Base-by-base conservation (phyloP, 768 basidiomycete species). In the Tricholoma hemisulphureum region DNA sequence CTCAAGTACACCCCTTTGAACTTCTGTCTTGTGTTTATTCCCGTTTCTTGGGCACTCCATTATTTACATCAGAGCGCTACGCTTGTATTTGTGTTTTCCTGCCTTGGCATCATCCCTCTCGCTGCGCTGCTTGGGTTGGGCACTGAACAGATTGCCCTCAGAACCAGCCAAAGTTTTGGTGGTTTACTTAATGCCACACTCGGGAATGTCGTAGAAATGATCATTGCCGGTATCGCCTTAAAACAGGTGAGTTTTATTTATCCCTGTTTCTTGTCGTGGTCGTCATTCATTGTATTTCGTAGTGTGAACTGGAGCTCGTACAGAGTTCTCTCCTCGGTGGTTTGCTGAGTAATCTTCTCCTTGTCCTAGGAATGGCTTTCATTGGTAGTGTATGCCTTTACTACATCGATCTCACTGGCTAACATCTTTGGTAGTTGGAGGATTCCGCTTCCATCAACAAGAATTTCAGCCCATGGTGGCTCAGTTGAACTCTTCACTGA, bases 301-400 rank as follows among this genome's bases (percentile, higher is more conserved):
- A 80, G 78, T 81, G 80, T 63, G 78, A 84, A 63, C 69, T 84
- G 4, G 77, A 78, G 48, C 74, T 83, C 28, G 81, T 83, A 16
- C 83, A 83, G 60, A 80, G 80, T 43, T 76, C 78, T 3, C 66
- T 83, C 7, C 72, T 83, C 11, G 83, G 83, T 41, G 80, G 80
- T 21, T 74, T 83, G 28, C 58, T 84, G 37, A 81, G 79, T 60
- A 71, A 95, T 85, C 70, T 95, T 85, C 80, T 95, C 83, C 78
- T 95, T 82, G 75, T 95, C 80, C 69, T 93, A 82, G 56, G 94
- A 86, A 73, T 94, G 87, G 70, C 89, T 71, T 64, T 94, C 85
- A 68, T 95, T 83, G 64, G 87, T 82, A 56, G n/a, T 84, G 79
- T 86, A 84, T 86, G 69, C 84, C 83, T n/a, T 85, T 84, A 18